These are phyloP conservation scores for Citrullus amarus DNA, from an alignment of 306 rosid genomes.

Conservation along the genomic window DNA sequence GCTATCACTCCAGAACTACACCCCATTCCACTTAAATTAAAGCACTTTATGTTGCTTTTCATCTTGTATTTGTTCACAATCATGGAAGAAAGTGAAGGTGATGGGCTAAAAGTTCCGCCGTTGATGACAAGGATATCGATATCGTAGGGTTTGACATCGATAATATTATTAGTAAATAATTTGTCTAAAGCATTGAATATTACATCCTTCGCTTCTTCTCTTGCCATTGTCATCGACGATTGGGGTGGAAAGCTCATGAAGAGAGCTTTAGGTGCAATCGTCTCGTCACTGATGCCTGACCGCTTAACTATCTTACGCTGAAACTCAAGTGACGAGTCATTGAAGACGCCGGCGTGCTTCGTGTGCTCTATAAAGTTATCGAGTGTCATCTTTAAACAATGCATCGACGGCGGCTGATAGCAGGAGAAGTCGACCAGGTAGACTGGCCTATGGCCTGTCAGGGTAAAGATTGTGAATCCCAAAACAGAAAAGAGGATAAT, in stretches of 20 bases:
- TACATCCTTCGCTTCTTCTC: slow-evolving; percentile 37
- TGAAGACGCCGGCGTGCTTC: slow-evolving; percentile 21
- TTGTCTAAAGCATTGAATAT: slow-evolving; percentile 37
- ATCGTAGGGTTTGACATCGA: slow-evolving; percentile 29
- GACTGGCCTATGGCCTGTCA: slow-evolving; percentile 32
- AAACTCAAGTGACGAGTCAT: slow-evolving; percentile 21
- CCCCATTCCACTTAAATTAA: slow-evolving; percentile 46
- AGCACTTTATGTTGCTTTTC: slow-evolving; percentile 24
- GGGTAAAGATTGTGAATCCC: slow-evolving; percentile 27
- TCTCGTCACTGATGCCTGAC: slow-evolving; percentile 38
- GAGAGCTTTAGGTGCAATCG: slow-evolving; percentile 23
- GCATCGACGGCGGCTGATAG: slow-evolving; percentile 9
- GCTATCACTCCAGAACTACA: slow-evolving; percentile 51
- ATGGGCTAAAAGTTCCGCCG: slow-evolving; percentile 36
- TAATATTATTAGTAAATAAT: slow-evolving; percentile 21
- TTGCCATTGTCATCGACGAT: slow-evolving; percentile 22
- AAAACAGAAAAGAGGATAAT: slow-evolving; percentile 18
- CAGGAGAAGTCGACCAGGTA: slow-evolving; percentile 36
- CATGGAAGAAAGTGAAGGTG: slow-evolving; percentile 44
- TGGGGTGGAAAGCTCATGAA: slow-evolving; percentile 27
- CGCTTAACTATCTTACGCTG: slow-evolving; percentile 37
- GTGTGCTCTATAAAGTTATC: slow-evolving; percentile 25
- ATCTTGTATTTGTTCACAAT: slow-evolving; percentile 36
- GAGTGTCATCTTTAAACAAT: slow-evolving; percentile 11
- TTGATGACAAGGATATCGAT: slow-evolving; percentile 37